These are phyloP conservation scores for Neopestalotiopsis clavispora DNA, from an alignment of 2,329 filamentous ascomycete species.

Conservation along the genomic window DNA sequence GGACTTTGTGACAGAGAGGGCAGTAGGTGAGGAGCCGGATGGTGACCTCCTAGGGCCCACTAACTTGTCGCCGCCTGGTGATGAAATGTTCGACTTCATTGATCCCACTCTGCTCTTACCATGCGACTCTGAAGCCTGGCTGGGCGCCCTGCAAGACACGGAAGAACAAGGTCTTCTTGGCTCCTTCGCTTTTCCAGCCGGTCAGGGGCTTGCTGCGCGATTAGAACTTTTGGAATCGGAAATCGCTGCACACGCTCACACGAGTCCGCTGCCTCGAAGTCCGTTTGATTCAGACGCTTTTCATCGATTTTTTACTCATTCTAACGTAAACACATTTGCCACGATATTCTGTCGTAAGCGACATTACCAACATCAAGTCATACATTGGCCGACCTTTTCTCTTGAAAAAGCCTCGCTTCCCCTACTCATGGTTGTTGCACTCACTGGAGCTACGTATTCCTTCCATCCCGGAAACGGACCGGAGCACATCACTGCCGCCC, in stretches of 20 bases:
- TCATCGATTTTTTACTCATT: slow-evolving; percentile 14
- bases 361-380: slow-evolving; percentile 19
- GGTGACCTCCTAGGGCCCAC: slow-evolving; percentile 17
- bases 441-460: slow-evolving; percentile 21
- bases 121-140: slow-evolving; percentile 3
- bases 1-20: slow-evolving; percentile 20
- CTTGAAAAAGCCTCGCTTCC: slow-evolving; percentile 18
- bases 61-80: background rate
- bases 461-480: slow-evolving; percentile 10
- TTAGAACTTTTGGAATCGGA: slow-evolving; percentile 18
- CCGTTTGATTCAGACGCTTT: slow-evolving; percentile 2
- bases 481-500: slow-evolving; percentile 15
- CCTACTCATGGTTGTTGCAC: slow-evolving; percentile 17
- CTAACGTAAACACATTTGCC: slow-evolving; percentile 16
- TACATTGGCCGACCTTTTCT: slow-evolving; percentile 20
- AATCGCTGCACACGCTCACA: slow-evolving; percentile 4
- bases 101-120: slow-evolving; percentile 18
- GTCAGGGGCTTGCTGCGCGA: slow-evolving; percentile 13
- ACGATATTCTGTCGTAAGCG: slow-evolving; percentile 19
- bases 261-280: background rate
- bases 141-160: slow-evolving; percentile 14
- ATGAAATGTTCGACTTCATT: slow-evolving; percentile 4
- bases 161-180: slow-evolving; percentile 19
- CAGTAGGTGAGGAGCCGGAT: slow-evolving; percentile 20
- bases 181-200: slow-evolving; percentile 8